These are phyloP conservation scores for Sugiyamaella novakii DNA, from an alignment of 1,139 yeast species.

Conservation along the genomic window DNA sequence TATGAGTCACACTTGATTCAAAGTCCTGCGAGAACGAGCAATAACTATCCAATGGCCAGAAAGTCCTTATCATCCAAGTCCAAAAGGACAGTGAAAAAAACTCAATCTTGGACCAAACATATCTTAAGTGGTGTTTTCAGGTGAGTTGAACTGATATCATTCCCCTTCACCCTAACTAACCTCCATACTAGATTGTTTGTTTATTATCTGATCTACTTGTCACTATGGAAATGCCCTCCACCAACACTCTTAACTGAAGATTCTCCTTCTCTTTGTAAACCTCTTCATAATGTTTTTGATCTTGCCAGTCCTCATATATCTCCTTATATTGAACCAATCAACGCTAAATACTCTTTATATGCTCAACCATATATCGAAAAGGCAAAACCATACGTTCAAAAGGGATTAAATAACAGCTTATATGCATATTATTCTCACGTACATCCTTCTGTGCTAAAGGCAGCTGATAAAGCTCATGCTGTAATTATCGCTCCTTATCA, in stretches of 20 bases:
- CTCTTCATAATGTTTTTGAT: conserved; percentile 29
- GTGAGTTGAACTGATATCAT: no score
- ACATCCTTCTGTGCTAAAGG: conserved; percentile 26
- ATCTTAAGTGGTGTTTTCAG: not conserved
- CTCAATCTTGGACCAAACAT: not conserved
- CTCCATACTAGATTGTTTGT: conserved; percentile 28
- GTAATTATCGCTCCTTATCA: conserved; percentile 25
- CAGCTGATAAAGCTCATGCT: conserved; percentile 14
- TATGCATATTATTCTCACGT: conserved; percentile 26
- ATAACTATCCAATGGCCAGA: conserved; percentile 4
- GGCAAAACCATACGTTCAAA: conserved; percentile 28
- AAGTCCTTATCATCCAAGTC: not conserved
- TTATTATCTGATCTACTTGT: conserved; percentile 34
- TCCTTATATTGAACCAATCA: conserved; percentile 28
- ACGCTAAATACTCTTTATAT: conserved; percentile 30
- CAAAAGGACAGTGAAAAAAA: not conserved
- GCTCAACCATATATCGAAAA: conserved; percentile 31
- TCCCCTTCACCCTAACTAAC: not conserved
- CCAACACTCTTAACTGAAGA: conserved; percentile 21
- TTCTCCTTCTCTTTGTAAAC: conserved; percentile 32
- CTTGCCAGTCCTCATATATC: conserved; percentile 26
- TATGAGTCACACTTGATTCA: no score
- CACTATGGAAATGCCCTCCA: conserved; percentile 36
- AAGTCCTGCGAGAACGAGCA: no score
- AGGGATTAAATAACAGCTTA: conserved; percentile 15